A percentile compares a stretch with the other conserved stretches of the same genome.
Conservation (phyloP, 257 asterid genomes). For the Nicotiana paniculata region DNA sequence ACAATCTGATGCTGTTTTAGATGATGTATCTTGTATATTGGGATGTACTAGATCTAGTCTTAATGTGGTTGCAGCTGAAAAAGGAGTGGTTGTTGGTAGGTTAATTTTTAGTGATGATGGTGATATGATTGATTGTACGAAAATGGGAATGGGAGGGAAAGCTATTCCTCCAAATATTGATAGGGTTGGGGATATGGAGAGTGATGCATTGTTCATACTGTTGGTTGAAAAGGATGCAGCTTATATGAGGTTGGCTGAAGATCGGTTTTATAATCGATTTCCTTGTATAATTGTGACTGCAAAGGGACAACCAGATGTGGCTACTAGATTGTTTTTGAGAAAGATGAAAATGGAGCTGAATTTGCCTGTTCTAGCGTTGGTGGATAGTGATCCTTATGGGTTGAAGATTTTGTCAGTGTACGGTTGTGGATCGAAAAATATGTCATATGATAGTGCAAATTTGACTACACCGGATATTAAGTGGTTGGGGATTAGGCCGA, state of each 20-base stretch:
- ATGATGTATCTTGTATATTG: constrained; percentile 68
- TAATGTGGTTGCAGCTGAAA: constrained; percentile 73
- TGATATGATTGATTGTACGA: constrained; percentile 83
- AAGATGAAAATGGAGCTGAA: constrained; percentile 84
- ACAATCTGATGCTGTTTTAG: constrained; percentile 71
- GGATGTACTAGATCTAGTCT: constrained; percentile 87
- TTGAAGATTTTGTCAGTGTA: constrained; percentile 71
- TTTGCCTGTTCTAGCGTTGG: constrained; percentile 75
- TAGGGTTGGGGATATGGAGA: constrained; percentile 87
- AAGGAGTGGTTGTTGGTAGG: constrained; percentile 85
- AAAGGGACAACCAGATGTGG: constrained; percentile 81
- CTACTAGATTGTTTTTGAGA: constrained; percentile 68
- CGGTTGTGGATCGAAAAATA: constrained; percentile 85
- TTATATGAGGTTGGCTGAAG: constrained; percentile 75
- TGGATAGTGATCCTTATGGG: constrained; percentile 86
- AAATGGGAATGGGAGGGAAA: constrained; percentile 94
- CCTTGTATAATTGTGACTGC: constrained; percentile 89
- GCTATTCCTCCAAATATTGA: constrained; percentile 90
- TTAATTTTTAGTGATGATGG: constrained; percentile 74
- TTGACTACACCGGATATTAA: constrained; percentile 84
- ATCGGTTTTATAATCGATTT: constrained; percentile 67
- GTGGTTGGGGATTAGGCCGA: constrained; percentile 83
- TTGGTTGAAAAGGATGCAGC: constrained; percentile 92
- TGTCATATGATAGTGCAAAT: constrained; percentile 87
- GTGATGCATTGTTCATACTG: constrained; percentile 73